A percentile compares a stretch with the other conserved stretches of the same genome.
Conservation (phyloP, 495 filamentous ascomycete species). For the Bombardia bombarda region DNA sequence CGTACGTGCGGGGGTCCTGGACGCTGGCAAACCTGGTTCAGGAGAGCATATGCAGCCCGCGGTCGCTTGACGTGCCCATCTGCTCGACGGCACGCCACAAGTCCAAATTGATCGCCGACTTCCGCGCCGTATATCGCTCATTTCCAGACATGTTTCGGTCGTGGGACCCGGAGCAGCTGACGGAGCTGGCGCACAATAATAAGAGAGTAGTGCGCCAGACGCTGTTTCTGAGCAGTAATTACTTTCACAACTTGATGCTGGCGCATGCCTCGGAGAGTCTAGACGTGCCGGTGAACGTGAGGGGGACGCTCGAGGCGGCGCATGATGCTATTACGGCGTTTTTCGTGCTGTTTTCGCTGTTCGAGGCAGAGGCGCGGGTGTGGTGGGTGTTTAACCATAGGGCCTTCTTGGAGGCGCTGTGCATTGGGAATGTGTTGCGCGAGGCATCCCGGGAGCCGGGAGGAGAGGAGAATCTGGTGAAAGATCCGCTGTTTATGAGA, state of each 20-base stretch:
- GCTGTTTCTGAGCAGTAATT: slow-evolving; percentile 61
- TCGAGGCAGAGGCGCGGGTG: slow-evolving; percentile 57
- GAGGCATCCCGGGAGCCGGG: slow-evolving; percentile 28
- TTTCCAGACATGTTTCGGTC: slow-evolving; percentile 57
- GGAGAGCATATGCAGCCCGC: slow-evolving; percentile 57
- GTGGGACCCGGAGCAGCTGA: slow-evolving; percentile 47
- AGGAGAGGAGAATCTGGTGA: slow-evolving; percentile 23
- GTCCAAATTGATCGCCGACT: slow-evolving; percentile 51
- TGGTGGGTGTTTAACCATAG: slow-evolving; percentile 76
- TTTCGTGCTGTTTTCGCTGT: slow-evolving; percentile 55
- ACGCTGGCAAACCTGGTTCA: slow-evolving; percentile 64
- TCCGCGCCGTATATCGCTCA: slow-evolving; percentile 51
- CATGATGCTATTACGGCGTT: slow-evolving; percentile 55
- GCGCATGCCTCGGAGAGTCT: slow-evolving; percentile 53
- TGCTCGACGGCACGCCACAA: slow-evolving; percentile 50
- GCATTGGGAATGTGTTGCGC: slow-evolving; percentile 38
- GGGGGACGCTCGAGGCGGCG: slow-evolving; percentile 60
- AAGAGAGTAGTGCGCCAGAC: slow-evolving; percentile 58
- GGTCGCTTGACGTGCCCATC: slow-evolving; percentile 57
- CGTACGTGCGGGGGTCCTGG: slow-evolving; percentile 64
- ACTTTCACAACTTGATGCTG: slow-evolving; percentile 68
- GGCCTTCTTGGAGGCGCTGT: slow-evolving; percentile 60
- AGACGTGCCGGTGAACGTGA: slow-evolving; percentile 52
- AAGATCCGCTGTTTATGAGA: slow-evolving; percentile 46
- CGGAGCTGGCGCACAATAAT: slow-evolving; percentile 39